Percentiles rank a stretch among this genome's conserved stretches.
Conservation (phyloP, 306 rosid species). For the Trichosanthes truncata region DNA sequence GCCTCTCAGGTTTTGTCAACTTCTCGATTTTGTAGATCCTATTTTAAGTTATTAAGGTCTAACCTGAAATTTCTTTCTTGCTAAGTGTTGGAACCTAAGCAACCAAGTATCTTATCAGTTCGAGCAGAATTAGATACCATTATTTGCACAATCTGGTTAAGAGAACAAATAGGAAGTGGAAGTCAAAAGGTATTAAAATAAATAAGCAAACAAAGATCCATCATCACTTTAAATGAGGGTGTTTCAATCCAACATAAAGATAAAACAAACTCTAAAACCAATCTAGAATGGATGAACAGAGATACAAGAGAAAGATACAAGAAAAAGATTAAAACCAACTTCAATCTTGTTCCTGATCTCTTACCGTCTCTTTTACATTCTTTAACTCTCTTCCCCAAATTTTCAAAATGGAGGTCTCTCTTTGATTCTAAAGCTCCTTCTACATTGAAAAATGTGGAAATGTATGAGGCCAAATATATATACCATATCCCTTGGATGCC, state of each 20-base stretch:
- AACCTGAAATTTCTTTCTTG: not conserved
- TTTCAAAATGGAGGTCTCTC: not conserved
- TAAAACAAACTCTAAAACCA: not conserved
- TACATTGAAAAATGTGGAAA: not conserved
- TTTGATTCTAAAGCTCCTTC: not conserved
- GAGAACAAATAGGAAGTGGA: not conserved
- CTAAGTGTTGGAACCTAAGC: not conserved
- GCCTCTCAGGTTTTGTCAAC: not conserved
- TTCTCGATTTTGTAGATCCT: not conserved
- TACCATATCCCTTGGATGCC: not conserved
- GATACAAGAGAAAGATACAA: not conserved
- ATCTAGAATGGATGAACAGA: not conserved
- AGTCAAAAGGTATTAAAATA: not conserved
- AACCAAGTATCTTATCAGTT: not conserved
- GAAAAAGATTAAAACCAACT: no score
- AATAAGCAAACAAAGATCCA: not conserved
- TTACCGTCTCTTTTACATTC: not conserved
- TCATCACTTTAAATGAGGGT: not conserved
- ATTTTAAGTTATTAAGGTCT: not conserved
- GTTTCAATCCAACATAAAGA: not conserved
- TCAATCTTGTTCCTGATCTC: not conserved
- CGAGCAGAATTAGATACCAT: not conserved
- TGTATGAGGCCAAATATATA: not conserved
- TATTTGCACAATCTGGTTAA: not conserved
- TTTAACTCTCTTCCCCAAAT: not conserved